A percentile compares a stretch with the other conserved stretches of the same genome.
These are phyloP conservation scores for Hyphopichia burtonii DNA, from an alignment of 1,139 yeast genomes.

Conservation along the genomic window DNA sequence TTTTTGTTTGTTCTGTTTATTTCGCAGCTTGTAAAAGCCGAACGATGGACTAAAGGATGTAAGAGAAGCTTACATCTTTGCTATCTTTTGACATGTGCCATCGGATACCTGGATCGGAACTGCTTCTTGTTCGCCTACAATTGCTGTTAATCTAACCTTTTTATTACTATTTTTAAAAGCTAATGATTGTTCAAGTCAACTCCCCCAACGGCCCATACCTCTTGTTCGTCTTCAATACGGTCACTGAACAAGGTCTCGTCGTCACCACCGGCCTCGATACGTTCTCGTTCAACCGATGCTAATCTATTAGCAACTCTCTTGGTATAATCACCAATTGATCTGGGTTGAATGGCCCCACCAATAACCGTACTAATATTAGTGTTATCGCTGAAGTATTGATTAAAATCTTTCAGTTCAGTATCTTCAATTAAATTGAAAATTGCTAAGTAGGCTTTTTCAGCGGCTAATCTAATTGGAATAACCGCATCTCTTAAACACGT, in stretches of 20 bases:
- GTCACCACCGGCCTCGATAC: conserved; percentile 89
- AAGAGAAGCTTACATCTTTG: too few relatives aligned
- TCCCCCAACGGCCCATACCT: conserved; percentile 86
- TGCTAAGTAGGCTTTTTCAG: conserved; percentile 85
- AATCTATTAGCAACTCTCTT: conserved; percentile 82
- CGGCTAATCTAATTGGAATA: conserved; percentile 91
- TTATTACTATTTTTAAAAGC: too few relatives aligned
- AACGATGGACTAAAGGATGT: too few relatives aligned
- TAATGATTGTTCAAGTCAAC: conserved; percentile 33
- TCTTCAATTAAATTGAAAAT: conserved; percentile 74
- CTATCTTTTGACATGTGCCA: too few relatives aligned
- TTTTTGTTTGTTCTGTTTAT: too few relatives aligned
- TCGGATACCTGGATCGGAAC: too few relatives aligned
- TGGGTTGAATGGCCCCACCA: conserved; percentile 55
- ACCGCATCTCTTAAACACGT: conserved; percentile 79
- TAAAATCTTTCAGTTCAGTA: conserved; percentile 54
- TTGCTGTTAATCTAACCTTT: too few relatives aligned
- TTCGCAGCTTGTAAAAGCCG: neutral
- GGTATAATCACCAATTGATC: conserved; percentile 86
- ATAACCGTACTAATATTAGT: conserved; percentile 29
- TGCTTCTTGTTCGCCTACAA: too few relatives aligned
- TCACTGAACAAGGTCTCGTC: conserved; percentile 83
- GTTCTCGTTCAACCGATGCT: conserved; percentile 81
- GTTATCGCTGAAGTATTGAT: conserved; percentile 21
- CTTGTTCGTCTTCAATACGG: conserved; percentile 79